Conservation (phyloP, 768 basidiomycete genomes). For the Auriculariales sp. region DNA sequence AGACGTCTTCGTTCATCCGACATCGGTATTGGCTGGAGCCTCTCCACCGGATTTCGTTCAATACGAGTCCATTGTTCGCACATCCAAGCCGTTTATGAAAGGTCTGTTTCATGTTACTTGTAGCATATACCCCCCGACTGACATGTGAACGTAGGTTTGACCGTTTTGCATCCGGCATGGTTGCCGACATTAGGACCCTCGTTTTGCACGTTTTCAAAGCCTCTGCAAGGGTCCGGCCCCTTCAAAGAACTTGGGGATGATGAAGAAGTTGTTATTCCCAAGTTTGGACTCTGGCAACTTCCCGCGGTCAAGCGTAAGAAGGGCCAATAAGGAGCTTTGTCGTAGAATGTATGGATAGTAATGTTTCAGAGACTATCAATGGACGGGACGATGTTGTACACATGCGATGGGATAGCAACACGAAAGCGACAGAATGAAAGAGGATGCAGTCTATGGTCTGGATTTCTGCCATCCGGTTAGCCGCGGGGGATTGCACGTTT, state of each 20-base stretch:
- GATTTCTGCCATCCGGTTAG: no score
- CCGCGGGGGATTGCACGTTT: no score
- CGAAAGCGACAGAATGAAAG: no score
- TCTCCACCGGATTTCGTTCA: constrained; percentile 78
- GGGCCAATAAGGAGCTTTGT: neutral
- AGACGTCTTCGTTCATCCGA: constrained; percentile 87
- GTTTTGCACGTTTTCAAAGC: constrained; percentile 83
- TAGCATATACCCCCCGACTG: neutral
- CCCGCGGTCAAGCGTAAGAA: constrained; percentile 38
- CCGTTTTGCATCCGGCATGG: constrained; percentile 81
- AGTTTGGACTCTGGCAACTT: constrained; percentile 83
- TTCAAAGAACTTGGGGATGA: constrained; percentile 32
- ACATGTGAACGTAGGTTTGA: constrained; percentile 39
- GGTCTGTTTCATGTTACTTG: constrained; percentile 27
- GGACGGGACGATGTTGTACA: neutral
- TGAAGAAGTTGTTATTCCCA: constrained; percentile 60
- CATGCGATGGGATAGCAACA: no score
- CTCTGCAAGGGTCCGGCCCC: constrained; percentile 34
- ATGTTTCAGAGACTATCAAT: neutral
- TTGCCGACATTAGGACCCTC: constrained; percentile 63
- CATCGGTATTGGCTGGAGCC: constrained; percentile 54
- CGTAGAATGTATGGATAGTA: neutral
- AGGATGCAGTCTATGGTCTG: no score
- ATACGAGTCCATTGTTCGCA: constrained; percentile 70
- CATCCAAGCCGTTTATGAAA: constrained; percentile 65